Evolutionary conservation across 179 eudicot species (phyloP), one percentile per base, ranked within the genome.

Genomic region (Drosera spatulata): DNA sequence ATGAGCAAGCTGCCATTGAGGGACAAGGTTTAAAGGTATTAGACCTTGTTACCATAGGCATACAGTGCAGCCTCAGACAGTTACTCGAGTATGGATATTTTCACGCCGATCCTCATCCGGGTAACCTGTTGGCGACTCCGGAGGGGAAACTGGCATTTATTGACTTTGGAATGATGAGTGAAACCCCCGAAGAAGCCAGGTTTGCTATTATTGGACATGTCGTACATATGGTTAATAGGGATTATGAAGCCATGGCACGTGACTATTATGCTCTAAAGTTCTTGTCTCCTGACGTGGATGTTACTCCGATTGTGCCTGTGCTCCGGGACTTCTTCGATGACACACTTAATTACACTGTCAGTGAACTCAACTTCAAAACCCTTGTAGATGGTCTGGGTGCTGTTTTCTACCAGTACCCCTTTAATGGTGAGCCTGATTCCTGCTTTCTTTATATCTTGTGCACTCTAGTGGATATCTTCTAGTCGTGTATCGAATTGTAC

Each of bases 161-260:
- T 69, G 99, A 94, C 80, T 94, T 94, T 73, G 99, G 99, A 61
- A 94, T 94, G 99, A 94, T 94, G 99, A 94, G 99, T 67, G 99
- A 94, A 73, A 94, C 99, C 57, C 99, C 99, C 48, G 99, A 94
- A 78, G 82, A 86, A 60, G 99, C 99, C 67, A 85, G 99, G 71
- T 80, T 70, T 69, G 99, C 99, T 50, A 94, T 94, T 66, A 94
- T 94, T 62, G 97, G 99, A 64, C 99, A 94, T 73, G 99, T 94
- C 69, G 99, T 94, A 66, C 99, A 94, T 78, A 76, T 94, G 94
- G 99, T 94, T 56, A 94, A 94, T 82, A 86, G 99, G 58, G 99
- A 94, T 73, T 94, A 94, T 74, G 99, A 94, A 90, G 99, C 99
- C 63, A 94, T 94, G 99, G 99, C 99, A 38, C 94, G 81, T 62